Conservation (phyloP, 306 rosid genomes). For the Notholithocarpus densiflorus region DNA sequence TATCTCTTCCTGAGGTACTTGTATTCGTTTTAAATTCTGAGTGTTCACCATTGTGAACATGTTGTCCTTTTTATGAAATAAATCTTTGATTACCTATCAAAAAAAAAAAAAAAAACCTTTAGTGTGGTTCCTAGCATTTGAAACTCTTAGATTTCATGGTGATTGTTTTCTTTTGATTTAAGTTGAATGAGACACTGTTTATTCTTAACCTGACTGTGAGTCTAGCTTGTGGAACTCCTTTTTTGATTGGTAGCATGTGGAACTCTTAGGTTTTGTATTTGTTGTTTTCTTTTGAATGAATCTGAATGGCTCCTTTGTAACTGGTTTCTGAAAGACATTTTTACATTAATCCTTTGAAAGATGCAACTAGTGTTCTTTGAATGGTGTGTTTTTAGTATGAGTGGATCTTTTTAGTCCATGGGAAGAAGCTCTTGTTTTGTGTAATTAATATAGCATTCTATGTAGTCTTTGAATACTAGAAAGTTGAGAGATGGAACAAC, state of each 20-base stretch:
- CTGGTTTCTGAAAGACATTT: neutral
- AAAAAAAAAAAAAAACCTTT: neutral
- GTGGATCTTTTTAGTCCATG: neutral
- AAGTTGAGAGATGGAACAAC: slow-evolving; percentile 4
- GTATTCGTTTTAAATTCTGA: too few relatives aligned
- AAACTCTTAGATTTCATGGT: neutral
- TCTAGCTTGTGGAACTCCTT: neutral
- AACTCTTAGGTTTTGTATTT: neutral
- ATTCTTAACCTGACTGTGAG: neutral
- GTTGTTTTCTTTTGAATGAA: neutral
- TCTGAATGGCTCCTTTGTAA: neutral
- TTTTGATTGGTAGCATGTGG: neutral
- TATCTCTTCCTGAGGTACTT: too few relatives aligned
- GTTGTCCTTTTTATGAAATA: too few relatives aligned
- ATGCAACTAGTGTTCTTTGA: neutral
- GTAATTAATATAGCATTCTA: neutral
- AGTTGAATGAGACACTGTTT: neutral
- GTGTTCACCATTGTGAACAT: too few relatives aligned
- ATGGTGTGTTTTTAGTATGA: neutral
- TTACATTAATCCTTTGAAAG: neutral
- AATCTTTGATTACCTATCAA: too few relatives aligned
- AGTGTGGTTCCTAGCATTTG: neutral
- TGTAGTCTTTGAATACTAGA: slow-evolving; percentile 3
- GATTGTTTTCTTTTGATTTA: neutral
- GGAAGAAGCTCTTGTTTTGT: neutral